Conservation (phyloP, 148 eudicot genomes). For the Rhododendron molle region DNA sequence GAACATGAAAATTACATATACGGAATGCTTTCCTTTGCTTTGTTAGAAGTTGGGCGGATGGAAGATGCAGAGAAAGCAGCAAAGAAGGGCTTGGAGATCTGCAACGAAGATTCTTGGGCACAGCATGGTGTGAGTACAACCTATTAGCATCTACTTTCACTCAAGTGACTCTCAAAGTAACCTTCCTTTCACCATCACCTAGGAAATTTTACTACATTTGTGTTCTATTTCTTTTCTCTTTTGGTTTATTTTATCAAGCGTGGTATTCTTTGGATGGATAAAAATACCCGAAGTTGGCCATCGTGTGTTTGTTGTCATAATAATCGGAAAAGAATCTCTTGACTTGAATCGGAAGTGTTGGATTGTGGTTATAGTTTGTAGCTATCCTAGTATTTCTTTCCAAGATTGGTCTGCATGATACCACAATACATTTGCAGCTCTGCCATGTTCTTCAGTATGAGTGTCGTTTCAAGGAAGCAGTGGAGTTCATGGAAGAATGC, state of each 20-base stretch:
- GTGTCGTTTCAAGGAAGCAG: constrained; percentile 81
- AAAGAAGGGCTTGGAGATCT: constrained; percentile 64
- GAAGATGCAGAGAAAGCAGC: constrained; percentile 72
- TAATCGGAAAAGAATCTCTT: background rate
- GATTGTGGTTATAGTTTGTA: background rate
- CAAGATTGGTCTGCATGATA: background rate
- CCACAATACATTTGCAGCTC: constrained; percentile 40
- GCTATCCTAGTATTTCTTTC: background rate
- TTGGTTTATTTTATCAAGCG: background rate
- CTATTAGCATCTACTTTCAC: background rate
- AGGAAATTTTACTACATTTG: background rate
- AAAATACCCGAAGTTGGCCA: background rate
- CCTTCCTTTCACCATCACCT: background rate
- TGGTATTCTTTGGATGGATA: background rate
- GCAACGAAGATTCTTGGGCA: constrained; percentile 74
- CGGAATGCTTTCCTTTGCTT: constrained; percentile 92
- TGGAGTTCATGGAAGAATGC: constrained; percentile 75
- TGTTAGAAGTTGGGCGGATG: constrained; percentile 77
- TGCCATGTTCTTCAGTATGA: constrained; percentile 81
- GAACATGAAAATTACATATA: constrained; percentile 51
- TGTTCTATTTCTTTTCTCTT: background rate
- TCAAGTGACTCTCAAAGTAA: background rate
- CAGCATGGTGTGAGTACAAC: constrained; percentile 84
- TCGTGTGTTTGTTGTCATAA: background rate
- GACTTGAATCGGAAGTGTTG: background rate